Evolutionary conservation across 805 yeast genomes (phyloP).

Genomic region (Schizosaccharomyces lindneri): DNA sequence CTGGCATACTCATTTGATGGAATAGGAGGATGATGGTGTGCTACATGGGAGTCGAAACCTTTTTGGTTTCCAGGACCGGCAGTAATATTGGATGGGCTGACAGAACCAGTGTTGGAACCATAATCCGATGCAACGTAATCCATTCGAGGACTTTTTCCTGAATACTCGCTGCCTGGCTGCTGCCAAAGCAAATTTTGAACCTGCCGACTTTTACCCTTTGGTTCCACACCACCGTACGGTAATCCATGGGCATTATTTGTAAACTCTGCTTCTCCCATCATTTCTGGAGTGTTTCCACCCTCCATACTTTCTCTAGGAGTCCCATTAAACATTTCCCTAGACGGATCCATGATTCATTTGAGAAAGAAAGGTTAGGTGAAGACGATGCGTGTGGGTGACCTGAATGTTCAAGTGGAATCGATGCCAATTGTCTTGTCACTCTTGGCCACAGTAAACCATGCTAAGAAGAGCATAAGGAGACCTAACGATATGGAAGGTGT

Average conservation of each 20-base stretch:
- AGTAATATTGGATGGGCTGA: neutral
- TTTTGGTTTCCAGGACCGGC: too few species aligned
- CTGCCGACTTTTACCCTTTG: neutral
- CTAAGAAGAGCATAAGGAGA: neutral
- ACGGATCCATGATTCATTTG: neutral
- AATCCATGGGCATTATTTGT: neutral
- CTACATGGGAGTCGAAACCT: neutral
- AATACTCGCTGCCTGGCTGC: neutral
- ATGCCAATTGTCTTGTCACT: neutral
- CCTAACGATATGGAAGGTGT: neutral
- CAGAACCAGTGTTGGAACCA: neutral
- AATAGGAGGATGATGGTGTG: neutral
- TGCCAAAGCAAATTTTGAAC: neutral
- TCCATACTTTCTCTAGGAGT: neutral
- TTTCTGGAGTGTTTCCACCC: neutral
- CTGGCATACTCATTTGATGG: neutral
- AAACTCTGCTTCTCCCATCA: neutral
- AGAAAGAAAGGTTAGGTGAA: neutral
- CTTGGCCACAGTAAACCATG: neutral
- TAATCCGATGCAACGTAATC: neutral
- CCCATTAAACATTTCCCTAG: neutral
- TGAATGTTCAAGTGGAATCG: neutral
- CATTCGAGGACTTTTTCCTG: neutral
- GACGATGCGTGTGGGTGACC: neutral
- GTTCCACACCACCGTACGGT: neutral